Conservation (phyloP, 2,329 filamentous ascomycete genomes). For the Colletotrichum gloeosporioides region DNA sequence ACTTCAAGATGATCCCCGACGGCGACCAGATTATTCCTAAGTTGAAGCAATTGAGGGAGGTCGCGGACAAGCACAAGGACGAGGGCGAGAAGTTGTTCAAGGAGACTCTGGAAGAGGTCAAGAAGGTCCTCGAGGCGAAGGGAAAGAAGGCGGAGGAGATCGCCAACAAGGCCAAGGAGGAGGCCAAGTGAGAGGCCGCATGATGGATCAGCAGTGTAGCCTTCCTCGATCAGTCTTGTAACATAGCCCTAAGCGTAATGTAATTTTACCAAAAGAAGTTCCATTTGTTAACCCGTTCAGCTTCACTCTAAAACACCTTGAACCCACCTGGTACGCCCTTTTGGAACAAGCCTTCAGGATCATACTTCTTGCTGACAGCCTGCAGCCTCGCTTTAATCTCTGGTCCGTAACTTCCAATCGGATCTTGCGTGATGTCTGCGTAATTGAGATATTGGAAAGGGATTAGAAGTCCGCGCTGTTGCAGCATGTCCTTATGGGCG, state of each 20-base stretch:
- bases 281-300: not conserved
- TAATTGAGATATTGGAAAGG: not conserved
- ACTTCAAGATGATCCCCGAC: constrained; percentile 69
- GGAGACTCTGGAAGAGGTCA: constrained; percentile 71
- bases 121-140: constrained; percentile 67
- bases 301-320: not conserved
- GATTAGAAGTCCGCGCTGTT: not conserved
- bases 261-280: not conserved
- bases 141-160: constrained; percentile 63
- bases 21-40: constrained; percentile 70
- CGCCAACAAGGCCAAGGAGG: constrained; percentile 57
- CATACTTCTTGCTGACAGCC: not conserved
- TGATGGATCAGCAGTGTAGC: not conserved
- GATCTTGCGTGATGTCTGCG: not conserved
- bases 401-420: not conserved
- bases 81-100: constrained; percentile 74
- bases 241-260: not conserved
- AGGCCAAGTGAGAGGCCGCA: constrained; percentile 36
- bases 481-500: not conserved
- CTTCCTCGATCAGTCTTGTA: not conserved
- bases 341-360: not conserved
- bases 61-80: constrained; percentile 70
- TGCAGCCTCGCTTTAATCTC: not conserved
- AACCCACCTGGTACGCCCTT: not conserved
- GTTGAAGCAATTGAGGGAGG: constrained; percentile 66